Percentiles rank a stretch among this genome's conserved stretches.
These are phyloP conservation scores for Pseudogymnoascus sp. DNA, from an alignment of 2,329 filamentous ascomycete species.

Conservation along the genomic window DNA sequence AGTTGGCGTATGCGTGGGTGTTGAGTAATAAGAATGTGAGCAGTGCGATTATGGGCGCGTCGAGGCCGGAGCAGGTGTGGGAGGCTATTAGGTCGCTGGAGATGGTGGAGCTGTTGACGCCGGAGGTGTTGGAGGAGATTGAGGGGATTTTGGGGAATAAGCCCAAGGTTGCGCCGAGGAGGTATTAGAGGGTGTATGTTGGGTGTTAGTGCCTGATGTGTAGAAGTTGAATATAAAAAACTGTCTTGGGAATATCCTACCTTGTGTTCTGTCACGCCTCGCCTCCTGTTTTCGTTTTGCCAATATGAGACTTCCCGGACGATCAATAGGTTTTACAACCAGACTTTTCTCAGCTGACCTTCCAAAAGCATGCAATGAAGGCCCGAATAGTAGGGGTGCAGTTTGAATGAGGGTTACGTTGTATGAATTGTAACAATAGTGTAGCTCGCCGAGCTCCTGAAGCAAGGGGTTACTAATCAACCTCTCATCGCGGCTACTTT, in stretches of 20 bases:
- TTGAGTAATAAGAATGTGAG: constrained; percentile 54
- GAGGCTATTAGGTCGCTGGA: constrained; percentile 49
- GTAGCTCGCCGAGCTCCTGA: neutral
- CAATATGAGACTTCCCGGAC: neutral
- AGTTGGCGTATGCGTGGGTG: constrained; percentile 53
- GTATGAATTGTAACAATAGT: neutral
- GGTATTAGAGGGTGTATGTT: constrained; percentile 15
- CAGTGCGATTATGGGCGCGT: constrained; percentile 53
- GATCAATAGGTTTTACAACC: neutral
- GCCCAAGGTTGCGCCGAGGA: constrained; percentile 33
- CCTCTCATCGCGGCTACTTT: neutral
- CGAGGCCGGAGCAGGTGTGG: constrained; percentile 48
- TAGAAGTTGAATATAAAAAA: neutral
- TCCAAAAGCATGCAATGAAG: neutral
- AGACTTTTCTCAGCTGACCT: neutral
- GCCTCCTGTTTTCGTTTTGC: neutral
- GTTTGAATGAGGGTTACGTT: neutral
- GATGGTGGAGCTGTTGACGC: constrained; percentile 47
- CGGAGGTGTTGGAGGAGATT: constrained; percentile 51
- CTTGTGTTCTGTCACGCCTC: neutral
- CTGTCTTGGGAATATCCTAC: neutral
- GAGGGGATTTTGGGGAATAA: constrained; percentile 52
- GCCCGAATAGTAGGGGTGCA: neutral
- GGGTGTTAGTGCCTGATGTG: neutral
- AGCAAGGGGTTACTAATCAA: neutral